Base-by-base conservation (phyloP, 2,329 filamentous ascomycete species). In the Metarhizium rileyi region DNA sequence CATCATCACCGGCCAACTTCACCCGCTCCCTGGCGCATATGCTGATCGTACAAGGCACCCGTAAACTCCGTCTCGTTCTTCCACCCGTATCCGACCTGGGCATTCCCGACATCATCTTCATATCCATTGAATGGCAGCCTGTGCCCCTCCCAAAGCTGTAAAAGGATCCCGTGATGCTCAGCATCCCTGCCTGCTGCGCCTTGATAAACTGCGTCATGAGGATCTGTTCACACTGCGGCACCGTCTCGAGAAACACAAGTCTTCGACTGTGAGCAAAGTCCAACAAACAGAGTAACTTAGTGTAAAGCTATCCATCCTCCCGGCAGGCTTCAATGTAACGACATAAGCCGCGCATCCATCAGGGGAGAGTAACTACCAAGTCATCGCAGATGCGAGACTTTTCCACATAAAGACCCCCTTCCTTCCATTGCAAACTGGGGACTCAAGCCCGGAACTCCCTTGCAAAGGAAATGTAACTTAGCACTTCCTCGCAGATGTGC, bases 271-370 rank as follows among this genome's bases (percentile, higher is more conserved):
- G 55, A 1, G 63, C 59, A 3, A 53, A 52, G 2, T 50, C 44
- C 0, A 68, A 52, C 27, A 71, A 53, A 18, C 30, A n/a, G n/a
- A n/a, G n/a, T n/a, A n/a, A n/a, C n/a, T n/a, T n/a, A n/a, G n/a
- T n/a, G n/a, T n/a, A 9, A 23, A 30, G 44, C 20, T 38, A 10
- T n/a, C 30, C 25, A 18, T 46, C 30, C 1, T 50, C 46, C 5
- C 41, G 36, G 43, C 65, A 65, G 2, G 65, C 64, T 23, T 63
- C 55, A 1, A 48, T 50, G 52, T 66, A n/a, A n/a, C n/a, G n/a
- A n/a, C n/a, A 69, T 0, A 67, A 45, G 0, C 51, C 44, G 6
- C 68, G 63, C 61, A 70, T 69, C 10, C 66, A 70, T 69, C 10
- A 65, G 66, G 23, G 60, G 56, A 5, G 64, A 67, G 50, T 66